Base-by-base conservation (phyloP, 2,329 filamentous ascomycete species). In the Talaromyces pinophilus region DNA sequence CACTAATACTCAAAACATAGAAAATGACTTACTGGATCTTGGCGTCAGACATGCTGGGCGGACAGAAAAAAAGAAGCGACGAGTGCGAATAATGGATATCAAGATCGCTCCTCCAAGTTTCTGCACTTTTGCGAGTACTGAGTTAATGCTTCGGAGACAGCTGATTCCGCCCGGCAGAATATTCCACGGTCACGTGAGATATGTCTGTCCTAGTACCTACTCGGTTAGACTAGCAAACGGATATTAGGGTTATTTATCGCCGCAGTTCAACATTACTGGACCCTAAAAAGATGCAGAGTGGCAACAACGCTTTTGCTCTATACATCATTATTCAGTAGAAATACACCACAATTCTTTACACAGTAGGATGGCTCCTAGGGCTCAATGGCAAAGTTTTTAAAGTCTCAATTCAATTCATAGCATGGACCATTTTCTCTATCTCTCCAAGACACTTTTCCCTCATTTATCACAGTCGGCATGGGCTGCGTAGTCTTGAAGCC, bases 1-100 rank as follows among this genome's bases (percentile, higher is more conserved):
- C 63, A 19, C 19, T 17, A 2, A 59, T 17, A 40, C 57, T 65
- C 64, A 64, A 52, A 61, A 48, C 63, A 40, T 22, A 17, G 48
- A 54, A 63, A 50, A 67, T 66, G 65, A 78, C 86, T 71, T 80
- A 92, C 90, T 91, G 88, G 66, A 92, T 90, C 83, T 92, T 91
- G 57, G 86, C 80, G 79, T 90, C 87, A 73, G 88, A 84, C 87
- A 90, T 90, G 73, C 71, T 82, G 63, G 35, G 67, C 25, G 57
- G 65, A 68, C 62, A 67, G 66, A 13, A 52, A 52, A 13, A 70
- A 69, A 71, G 22, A 55, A 17, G 50, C 46, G 40, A 19, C 40
- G 59, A 42, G 6, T 57, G n/a, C 2, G 2, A 22, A 28, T 40
- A 22, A 10, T 60, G 35, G 30, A 22, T 65, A 54, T 25, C 54